These are phyloP conservation scores for Lachnellula suecica DNA, from an alignment of 2,329 filamentous ascomycete species.

Conservation along the genomic window DNA sequence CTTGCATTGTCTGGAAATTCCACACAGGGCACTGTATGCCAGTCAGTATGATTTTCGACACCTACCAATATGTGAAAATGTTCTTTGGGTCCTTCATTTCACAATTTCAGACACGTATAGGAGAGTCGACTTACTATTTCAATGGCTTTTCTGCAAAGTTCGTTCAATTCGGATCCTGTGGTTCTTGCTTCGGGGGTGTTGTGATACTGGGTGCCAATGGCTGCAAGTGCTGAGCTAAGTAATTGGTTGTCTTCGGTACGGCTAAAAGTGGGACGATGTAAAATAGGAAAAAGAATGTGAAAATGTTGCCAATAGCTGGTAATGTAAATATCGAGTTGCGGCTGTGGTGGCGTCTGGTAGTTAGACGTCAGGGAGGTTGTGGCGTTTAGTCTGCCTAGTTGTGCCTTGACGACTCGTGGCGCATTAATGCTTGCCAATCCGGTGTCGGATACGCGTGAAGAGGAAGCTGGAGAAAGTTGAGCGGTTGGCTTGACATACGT, in stretches of 20 bases:
- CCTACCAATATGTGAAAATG: background rate
- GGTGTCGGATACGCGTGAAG: slow-evolving; percentile 26
- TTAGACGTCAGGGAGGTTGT: slow-evolving; percentile 10
- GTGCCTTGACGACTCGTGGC: slow-evolving; percentile 23
- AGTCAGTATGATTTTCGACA: background rate
- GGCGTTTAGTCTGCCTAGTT: slow-evolving; percentile 20
- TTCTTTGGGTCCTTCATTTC: too few species aligned
- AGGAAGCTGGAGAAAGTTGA: slow-evolving; percentile 31
- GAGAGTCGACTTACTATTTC: slow-evolving; percentile 23
- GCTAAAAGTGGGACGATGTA: slow-evolving; percentile 30
- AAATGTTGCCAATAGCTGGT: slow-evolving; percentile 29
- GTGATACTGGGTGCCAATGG: slow-evolving; percentile 33
- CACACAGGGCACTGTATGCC: slow-evolving; percentile 21
- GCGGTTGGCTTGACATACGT: slow-evolving; percentile 29
- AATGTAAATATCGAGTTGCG: slow-evolving; percentile 26
- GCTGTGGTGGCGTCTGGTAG: slow-evolving; percentile 15
- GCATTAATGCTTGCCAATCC: slow-evolving; percentile 25
- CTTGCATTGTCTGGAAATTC: slow-evolving; percentile 30
- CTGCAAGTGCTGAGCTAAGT: slow-evolving; percentile 29
- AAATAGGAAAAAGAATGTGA: slow-evolving; percentile 26
- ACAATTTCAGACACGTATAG: too few species aligned
- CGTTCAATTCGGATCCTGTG: slow-evolving; percentile 28
- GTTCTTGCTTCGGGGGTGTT: slow-evolving; percentile 25
- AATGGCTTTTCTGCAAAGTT: slow-evolving; percentile 27
- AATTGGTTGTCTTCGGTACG: slow-evolving; percentile 16